Conservation (phyloP, 2,329 filamentous ascomycete species). For the Fusarium caatingaense region DNA sequence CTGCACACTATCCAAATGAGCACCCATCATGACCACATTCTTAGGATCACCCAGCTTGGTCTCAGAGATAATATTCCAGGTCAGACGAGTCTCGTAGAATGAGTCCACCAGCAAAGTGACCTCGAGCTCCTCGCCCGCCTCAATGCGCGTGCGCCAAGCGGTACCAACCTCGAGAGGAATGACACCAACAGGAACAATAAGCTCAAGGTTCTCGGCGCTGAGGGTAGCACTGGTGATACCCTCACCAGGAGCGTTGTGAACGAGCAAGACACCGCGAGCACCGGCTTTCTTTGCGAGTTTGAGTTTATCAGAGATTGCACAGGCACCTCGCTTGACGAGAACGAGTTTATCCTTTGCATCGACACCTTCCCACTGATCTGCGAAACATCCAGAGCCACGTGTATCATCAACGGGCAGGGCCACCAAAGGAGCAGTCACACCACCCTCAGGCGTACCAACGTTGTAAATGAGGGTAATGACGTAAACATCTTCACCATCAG, state of each 20-base stretch:
- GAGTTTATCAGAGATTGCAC: slow-evolving; percentile 58
- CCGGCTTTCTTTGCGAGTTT: slow-evolving; percentile 57
- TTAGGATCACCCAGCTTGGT: slow-evolving; percentile 57
- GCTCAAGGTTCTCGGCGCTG: slow-evolving; percentile 54
- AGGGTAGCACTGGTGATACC: slow-evolving; percentile 64
- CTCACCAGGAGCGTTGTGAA: slow-evolving; percentile 67
- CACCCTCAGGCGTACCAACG: slow-evolving; percentile 55
- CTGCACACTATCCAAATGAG: slow-evolving; percentile 56
- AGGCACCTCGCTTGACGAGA: slow-evolving; percentile 59
- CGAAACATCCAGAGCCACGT: slow-evolving; percentile 56
- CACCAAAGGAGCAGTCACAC: slow-evolving; percentile 53
- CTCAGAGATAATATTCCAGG: slow-evolving; percentile 57
- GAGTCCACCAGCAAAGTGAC: slow-evolving; percentile 54
- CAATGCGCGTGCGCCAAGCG: slow-evolving; percentile 51
- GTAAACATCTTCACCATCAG: slow-evolving; percentile 57
- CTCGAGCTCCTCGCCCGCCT: slow-evolving; percentile 49
- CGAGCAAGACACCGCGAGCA: slow-evolving; percentile 64
- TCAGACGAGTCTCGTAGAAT: slow-evolving; percentile 51
- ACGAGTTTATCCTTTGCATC: slow-evolving; percentile 58
- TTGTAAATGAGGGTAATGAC: slow-evolving; percentile 61
- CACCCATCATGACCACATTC: slow-evolving; percentile 57
- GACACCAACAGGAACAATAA: slow-evolving; percentile 53
- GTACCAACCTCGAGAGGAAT: slow-evolving; percentile 52
- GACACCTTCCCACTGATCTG: slow-evolving; percentile 58
- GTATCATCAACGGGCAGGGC: slow-evolving; percentile 53